Percentiles rank a stretch among this genome's conserved stretches.
Conservation (phyloP, 2,329 filamentous ascomycete species). For the Alternaria tenuissima region DNA sequence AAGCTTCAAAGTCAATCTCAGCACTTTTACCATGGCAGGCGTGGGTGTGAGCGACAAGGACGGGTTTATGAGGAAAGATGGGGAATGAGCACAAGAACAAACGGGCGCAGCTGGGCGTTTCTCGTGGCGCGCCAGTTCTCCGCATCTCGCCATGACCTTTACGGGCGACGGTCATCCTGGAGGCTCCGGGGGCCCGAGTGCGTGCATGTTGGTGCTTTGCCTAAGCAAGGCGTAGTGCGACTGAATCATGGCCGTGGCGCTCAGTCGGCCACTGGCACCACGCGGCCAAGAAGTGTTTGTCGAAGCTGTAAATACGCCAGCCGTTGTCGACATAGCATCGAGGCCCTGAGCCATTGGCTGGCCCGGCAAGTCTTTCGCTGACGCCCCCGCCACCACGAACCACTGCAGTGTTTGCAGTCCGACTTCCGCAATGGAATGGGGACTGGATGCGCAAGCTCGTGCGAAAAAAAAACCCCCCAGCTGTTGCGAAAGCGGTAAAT, state of each 20-base stretch:
- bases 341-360: constrained; percentile 4
- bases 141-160: constrained; percentile 41
- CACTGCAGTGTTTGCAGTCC: constrained; percentile 2
- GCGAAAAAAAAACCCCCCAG: neutral
- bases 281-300: constrained; percentile 4
- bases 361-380: neutral
- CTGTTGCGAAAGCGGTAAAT: constrained; percentile 2
- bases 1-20: constrained; percentile 21
- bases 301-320: constrained; percentile 12
- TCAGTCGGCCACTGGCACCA: constrained; percentile 17
- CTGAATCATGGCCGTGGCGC: constrained; percentile 22
- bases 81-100: constrained; percentile 12
- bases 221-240: constrained; percentile 23
- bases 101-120: constrained; percentile 13
- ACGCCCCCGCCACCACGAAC: constrained; percentile 4
- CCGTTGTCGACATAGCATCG: constrained; percentile 10
- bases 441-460: neutral
- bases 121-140: constrained; percentile 27
- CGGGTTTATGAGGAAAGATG: constrained; percentile 8
- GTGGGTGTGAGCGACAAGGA: constrained; percentile 7
- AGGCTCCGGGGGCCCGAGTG: constrained; percentile 24
- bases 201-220: constrained; percentile 25
- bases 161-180: constrained; percentile 20
- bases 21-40: constrained; percentile 31
- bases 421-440: neutral